These are phyloP conservation scores for Suillus cothurnatus DNA, from an alignment of 768 basidiomycete genomes.

Conservation along the genomic window DNA sequence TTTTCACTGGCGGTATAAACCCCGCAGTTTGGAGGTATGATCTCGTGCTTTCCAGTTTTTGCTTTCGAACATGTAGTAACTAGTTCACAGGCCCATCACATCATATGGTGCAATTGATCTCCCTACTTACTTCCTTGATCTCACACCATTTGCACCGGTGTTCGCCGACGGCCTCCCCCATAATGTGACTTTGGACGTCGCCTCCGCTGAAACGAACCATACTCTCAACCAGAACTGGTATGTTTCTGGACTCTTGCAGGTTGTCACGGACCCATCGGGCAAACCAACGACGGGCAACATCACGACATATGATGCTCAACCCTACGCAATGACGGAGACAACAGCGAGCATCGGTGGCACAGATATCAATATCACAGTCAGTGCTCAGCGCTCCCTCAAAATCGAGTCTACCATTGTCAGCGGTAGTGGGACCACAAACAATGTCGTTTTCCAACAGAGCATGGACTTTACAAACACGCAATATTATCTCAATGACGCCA, in stretches of 20 bases:
- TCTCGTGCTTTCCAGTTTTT: background rate
- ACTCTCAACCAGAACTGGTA: slow-evolving; percentile 78
- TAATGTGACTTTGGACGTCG: slow-evolving; percentile 71
- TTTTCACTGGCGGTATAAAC: slow-evolving; percentile 77
- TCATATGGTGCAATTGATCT: slow-evolving; percentile 78
- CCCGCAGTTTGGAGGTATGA: slow-evolving; percentile 66
- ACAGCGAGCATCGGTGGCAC: slow-evolving; percentile 45
- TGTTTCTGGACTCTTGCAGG: slow-evolving; percentile 69
- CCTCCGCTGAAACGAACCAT: slow-evolving; percentile 66
- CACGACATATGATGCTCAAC: slow-evolving; percentile 54
- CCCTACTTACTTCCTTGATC: slow-evolving; percentile 76
- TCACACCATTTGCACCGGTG: slow-evolving; percentile 75
- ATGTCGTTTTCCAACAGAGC: slow-evolving; percentile 64
- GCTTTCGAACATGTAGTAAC: background rate
- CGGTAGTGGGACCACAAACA: slow-evolving; percentile 58
- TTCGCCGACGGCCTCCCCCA: slow-evolving; percentile 71
- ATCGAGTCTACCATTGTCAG: slow-evolving; percentile 64
- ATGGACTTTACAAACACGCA: slow-evolving; percentile 65
- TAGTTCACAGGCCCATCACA: slow-evolving; percentile 61
- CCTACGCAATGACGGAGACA: slow-evolving; percentile 54
- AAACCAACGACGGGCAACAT: slow-evolving; percentile 71
- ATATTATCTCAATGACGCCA: slow-evolving; percentile 52
- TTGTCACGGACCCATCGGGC: slow-evolving; percentile 63
- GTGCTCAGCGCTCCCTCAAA: slow-evolving; percentile 54
- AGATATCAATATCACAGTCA: slow-evolving; percentile 63